Percentiles rank a stretch among this genome's conserved stretches.
phyloP scores from a whole-genome alignment of 2,329 filamentous ascomycete species.

The Sporothrix humicola region DNA sequence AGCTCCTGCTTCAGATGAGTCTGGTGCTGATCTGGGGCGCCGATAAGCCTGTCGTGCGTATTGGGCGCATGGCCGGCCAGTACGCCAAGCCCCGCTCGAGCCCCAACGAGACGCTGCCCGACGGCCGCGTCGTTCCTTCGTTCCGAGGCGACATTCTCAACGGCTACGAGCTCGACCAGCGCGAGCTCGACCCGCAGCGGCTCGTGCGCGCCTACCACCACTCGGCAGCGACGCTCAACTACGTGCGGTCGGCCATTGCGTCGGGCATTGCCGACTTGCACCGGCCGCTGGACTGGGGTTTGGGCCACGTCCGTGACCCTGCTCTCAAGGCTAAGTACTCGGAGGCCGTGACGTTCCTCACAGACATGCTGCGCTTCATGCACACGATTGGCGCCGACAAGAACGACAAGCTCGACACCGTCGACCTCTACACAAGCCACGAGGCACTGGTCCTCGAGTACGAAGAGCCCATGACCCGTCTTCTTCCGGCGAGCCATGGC shows the following conservation, averaged over 20 bases:
- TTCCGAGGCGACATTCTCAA: constrained; percentile 97
- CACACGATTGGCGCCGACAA: constrained; percentile 89
- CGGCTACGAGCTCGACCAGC: constrained; percentile 76
- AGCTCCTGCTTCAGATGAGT: constrained; percentile 95
- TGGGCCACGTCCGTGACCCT: constrained; percentile 88
- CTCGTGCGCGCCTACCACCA: constrained; percentile 94
- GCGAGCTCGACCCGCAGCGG: constrained; percentile 80
- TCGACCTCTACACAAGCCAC: constrained; percentile 94
- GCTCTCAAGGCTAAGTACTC: constrained; percentile 85
- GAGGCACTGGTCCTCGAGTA: constrained; percentile 95
- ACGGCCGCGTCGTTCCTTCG: constrained; percentile 81
- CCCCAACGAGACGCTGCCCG: constrained; percentile 74
- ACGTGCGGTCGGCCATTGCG: constrained; percentile 79
- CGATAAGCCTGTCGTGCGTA: constrained; percentile 82
- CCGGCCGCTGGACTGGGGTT: constrained; percentile 89
- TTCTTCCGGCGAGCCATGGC: constrained; percentile 46
- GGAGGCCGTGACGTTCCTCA: constrained; percentile 81
- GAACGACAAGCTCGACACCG: constrained; percentile 81
- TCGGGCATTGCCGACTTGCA: constrained; percentile 94
- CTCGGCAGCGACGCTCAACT: constrained; percentile 93
- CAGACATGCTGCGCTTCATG: constrained; percentile 92
- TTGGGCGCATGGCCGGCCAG: constrained; percentile 95
- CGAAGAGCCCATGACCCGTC: constrained; percentile 82
- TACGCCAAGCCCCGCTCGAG: constrained; percentile 95
- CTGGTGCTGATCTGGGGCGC: constrained; percentile 90